Evolutionary conservation across 1,284 basidiomycete genomes (phyloP).

Genomic region (Apiotrichum laibachii): DNA sequence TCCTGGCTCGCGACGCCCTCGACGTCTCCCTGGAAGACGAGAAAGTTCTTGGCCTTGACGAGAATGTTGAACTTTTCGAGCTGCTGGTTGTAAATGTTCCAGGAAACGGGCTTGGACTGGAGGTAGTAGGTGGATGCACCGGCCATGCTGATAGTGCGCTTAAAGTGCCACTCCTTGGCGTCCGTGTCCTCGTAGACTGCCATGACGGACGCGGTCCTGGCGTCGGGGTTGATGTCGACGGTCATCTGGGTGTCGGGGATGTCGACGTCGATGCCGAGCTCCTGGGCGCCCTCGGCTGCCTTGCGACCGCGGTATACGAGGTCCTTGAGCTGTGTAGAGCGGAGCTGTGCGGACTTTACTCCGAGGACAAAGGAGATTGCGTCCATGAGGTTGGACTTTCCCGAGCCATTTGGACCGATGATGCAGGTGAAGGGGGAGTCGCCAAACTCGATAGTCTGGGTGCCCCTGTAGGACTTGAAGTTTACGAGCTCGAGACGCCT

Average conservation of each 20-base stretch:
- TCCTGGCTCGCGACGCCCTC: slow-evolving; percentile 97
- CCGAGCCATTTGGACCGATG: slow-evolving; percentile 98
- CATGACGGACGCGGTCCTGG: slow-evolving; percentile 89
- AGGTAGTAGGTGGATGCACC: slow-evolving; percentile 87
- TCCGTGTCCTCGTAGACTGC: slow-evolving; percentile 80
- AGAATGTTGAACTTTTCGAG: slow-evolving; percentile 89
- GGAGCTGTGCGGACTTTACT: slow-evolving; percentile 86
- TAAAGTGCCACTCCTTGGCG: slow-evolving; percentile 79
- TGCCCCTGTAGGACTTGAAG: slow-evolving; percentile 81
- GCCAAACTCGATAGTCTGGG: slow-evolving; percentile 56
- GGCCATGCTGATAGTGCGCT: slow-evolving; percentile 71
- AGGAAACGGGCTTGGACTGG: slow-evolving; percentile 73
- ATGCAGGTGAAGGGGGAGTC: slow-evolving; percentile 79
- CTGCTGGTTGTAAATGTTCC: slow-evolving; percentile 78
- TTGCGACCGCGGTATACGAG: slow-evolving; percentile 88
- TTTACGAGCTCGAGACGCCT: slow-evolving; percentile 73
- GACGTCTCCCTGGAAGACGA: slow-evolving; percentile 99
- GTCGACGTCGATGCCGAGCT: slow-evolving; percentile 49
- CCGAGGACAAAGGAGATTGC: slow-evolving; percentile 99
- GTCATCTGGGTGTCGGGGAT: slow-evolving; percentile 28
- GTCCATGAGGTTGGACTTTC: slow-evolving; percentile 99
- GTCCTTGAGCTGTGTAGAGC: slow-evolving; percentile 90
- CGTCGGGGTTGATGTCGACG: slow-evolving; percentile 53
- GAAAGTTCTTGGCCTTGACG: slow-evolving; percentile 98
- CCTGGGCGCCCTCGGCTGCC: slow-evolving; percentile 54